Evolutionary conservation across 2,329 filamentous ascomycete genomes (phyloP).

Genomic region (Didymellaceae sp.): DNA sequence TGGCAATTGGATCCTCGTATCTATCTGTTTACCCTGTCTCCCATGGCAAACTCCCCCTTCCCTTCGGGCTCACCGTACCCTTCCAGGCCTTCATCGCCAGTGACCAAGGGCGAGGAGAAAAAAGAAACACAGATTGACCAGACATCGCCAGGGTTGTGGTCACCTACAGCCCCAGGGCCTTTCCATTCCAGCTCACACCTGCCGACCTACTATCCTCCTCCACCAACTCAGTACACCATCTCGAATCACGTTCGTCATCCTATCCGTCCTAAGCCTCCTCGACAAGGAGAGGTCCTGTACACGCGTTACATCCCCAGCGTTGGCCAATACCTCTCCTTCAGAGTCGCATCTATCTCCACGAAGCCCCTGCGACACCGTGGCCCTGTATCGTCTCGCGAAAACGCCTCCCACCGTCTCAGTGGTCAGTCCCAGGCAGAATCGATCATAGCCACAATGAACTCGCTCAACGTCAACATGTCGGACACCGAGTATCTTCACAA

Average conservation of each 20-base stretch:
- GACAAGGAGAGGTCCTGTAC: constrained; percentile 92
- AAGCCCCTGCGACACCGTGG: constrained; percentile 70
- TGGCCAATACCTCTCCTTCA: constrained; percentile 85
- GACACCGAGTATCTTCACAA: constrained; percentile 75
- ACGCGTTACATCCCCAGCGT: constrained; percentile 83
- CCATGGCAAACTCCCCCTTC: constrained; percentile 58
- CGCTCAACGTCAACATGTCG: constrained; percentile 48
- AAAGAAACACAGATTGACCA: constrained; percentile 42
- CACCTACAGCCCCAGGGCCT: constrained; percentile 63
- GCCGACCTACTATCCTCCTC: constrained; percentile 88
- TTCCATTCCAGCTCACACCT: constrained; percentile 85
- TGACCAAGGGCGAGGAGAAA: constrained; percentile 31
- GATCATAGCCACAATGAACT: constrained; percentile 40
- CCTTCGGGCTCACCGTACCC: constrained; percentile 58
- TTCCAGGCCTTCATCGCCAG: constrained; percentile 60
- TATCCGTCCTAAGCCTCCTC: constrained; percentile 82
- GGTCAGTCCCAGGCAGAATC: constrained; percentile 60
- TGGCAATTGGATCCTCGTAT: constrained; percentile 90
- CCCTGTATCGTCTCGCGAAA: constrained; percentile 49
- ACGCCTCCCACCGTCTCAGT: constrained; percentile 30
- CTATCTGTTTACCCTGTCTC: constrained; percentile 85
- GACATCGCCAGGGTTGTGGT: constrained; percentile 46
- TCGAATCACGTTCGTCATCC: constrained; percentile 85
- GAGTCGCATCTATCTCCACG: constrained; percentile 75
- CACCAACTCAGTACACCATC: constrained; percentile 79